Evolutionary conservation across 345 rosid genomes (phyloP).

Genomic region (Eucalyptus cloeziana): DNA sequence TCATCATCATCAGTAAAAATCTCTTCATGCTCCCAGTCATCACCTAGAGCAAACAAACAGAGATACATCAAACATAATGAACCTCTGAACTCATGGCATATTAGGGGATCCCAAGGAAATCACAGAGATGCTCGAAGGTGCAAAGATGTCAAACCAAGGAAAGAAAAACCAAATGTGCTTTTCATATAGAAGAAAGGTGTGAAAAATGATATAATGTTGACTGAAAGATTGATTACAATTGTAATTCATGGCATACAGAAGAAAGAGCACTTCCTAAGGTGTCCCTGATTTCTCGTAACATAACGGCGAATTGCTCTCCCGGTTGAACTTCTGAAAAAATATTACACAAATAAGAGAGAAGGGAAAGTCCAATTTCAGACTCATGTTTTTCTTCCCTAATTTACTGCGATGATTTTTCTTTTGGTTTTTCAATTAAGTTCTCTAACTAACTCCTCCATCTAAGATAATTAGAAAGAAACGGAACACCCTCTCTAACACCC

Average conservation of each 20-base stretch:
- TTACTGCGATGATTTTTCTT: background rate
- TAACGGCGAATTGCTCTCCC: background rate
- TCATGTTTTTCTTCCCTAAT: background rate
- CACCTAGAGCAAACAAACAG: conserved; percentile 34
- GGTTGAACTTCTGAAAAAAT: background rate
- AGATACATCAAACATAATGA: background rate
- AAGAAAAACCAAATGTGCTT: background rate
- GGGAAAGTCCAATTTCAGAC: background rate
- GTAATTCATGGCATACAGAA: background rate
- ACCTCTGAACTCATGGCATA: background rate
- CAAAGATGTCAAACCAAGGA: background rate
- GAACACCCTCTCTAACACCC: background rate
- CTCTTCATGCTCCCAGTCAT: conserved; percentile 99
- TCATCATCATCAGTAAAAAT: conserved; percentile 98
- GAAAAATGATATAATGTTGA: background rate
- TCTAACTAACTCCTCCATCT: background rate
- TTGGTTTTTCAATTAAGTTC: background rate
- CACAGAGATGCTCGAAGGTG: background rate
- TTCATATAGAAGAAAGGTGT: background rate
- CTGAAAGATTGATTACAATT: background rate
- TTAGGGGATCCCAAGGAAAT: background rate
- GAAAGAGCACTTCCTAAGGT: background rate
- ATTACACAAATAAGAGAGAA: background rate
- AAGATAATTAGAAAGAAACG: background rate
- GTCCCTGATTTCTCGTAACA: background rate